These are phyloP conservation scores for Mortierella sp. DNA, from an alignment of 371 early-diverging fungal genomes.

Conservation along the genomic window DNA sequence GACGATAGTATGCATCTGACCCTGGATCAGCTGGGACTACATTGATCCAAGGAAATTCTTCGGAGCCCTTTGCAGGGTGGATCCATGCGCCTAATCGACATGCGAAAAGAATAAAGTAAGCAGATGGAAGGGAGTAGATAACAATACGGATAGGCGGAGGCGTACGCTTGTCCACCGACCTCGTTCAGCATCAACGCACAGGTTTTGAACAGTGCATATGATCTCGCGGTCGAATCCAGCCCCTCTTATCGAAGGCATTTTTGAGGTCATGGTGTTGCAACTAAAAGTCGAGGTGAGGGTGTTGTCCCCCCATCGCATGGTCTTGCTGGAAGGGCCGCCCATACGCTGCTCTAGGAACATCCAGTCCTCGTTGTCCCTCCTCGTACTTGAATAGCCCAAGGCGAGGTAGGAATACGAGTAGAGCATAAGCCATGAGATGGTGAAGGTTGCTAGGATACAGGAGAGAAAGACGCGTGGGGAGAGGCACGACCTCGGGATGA, in stretches of 20 bases:
- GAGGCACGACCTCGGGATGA: slow-evolving; percentile 45
- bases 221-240: slow-evolving; percentile 32
- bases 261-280: slow-evolving; percentile 18
- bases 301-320: slow-evolving; percentile 31
- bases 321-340: slow-evolving; percentile 7
- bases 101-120: not conserved
- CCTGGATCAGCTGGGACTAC: slow-evolving; percentile 43
- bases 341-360: slow-evolving; percentile 23
- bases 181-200: slow-evolving; percentile 50
- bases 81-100: slow-evolving; percentile 43
- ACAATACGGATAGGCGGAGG: too few relatives aligned
- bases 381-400: slow-evolving; percentile 8
- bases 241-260: slow-evolving; percentile 14
- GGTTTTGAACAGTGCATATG: slow-evolving; percentile 38
- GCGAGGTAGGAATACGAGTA: slow-evolving; percentile 35
- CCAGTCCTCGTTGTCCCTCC: slow-evolving; percentile 37
- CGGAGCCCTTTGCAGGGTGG: slow-evolving; percentile 13
- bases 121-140: not conserved
- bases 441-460: slow-evolving; percentile 41
- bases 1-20: slow-evolving; percentile 47
- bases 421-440: slow-evolving; percentile 35
- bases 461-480: slow-evolving; percentile 48
- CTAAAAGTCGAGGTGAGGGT: slow-evolving; percentile 17
- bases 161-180: slow-evolving; percentile 23
- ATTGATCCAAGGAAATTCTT: slow-evolving; percentile 38